Conservation (phyloP, 2,329 filamentous ascomycete genomes). For the Mycogone perniciosa region DNA sequence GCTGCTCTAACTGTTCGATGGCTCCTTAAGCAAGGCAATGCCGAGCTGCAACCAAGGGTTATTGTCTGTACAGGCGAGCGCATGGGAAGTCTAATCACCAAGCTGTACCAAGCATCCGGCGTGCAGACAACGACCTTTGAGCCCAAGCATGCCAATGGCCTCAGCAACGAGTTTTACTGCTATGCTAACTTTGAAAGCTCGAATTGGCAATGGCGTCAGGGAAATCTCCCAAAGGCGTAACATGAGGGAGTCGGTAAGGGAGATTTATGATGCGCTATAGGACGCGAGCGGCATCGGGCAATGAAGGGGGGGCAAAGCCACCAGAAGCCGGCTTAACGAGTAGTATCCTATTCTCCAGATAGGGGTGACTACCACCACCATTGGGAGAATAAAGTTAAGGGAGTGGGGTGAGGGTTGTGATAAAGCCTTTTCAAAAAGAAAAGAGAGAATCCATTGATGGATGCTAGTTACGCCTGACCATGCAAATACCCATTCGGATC, state of each 20-base stretch:
- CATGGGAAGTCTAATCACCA: constrained; percentile 58
- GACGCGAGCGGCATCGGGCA: too few relatives aligned
- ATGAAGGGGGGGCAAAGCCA: too few relatives aligned
- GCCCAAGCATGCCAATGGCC: constrained; percentile 60
- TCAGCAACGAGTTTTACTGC: constrained; percentile 77
- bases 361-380: too few relatives aligned
- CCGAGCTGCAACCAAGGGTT: constrained; percentile 31
- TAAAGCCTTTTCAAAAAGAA: too few relatives aligned
- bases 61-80: constrained; percentile 73
- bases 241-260: not conserved
- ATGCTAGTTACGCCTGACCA: not conserved
- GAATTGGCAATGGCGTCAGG: constrained; percentile 37
- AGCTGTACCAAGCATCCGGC: constrained; percentile 60
- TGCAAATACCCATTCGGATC: not conserved
- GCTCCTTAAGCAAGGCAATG: constrained; percentile 46
- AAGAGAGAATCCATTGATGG: not conserved
- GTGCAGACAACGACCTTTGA: constrained; percentile 61
- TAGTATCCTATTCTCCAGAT: too few relatives aligned
- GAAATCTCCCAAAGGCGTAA: not conserved
- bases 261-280: not conserved
- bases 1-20: constrained; percentile 70
- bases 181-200: constrained; percentile 70
- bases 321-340: too few relatives aligned
- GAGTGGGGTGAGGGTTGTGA: too few relatives aligned
- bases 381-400: too few relatives aligned